These are phyloP conservation scores for Diospyros kaki DNA, from an alignment of 148 eudicot species.

Conservation along the genomic window DNA sequence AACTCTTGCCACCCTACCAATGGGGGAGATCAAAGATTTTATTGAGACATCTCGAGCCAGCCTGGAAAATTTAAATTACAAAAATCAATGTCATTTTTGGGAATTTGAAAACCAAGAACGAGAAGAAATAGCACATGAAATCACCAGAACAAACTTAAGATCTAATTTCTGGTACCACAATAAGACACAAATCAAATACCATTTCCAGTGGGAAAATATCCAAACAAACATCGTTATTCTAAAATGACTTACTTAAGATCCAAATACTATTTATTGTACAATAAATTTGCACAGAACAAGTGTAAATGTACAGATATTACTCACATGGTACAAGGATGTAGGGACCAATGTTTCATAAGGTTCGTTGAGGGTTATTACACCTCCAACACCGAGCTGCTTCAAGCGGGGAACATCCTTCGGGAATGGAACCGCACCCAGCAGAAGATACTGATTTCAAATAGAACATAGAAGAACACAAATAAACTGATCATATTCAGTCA, in stretches of 20 bases:
- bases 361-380: constrained; percentile 77
- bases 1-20: constrained; percentile 6
- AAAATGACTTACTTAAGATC: not conserved
- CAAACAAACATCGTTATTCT: not conserved
- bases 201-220: not conserved
- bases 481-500: not conserved
- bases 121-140: not conserved
- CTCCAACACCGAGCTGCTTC: constrained; percentile 74
- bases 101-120: not conserved
- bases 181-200: not conserved
- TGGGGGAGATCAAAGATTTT: constrained; percentile 1
- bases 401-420: constrained; percentile 56
- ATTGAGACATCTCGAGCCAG: constrained; percentile 12
- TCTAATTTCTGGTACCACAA: not conserved
- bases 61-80: constrained; percentile 9
- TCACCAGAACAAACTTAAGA: not conserved
- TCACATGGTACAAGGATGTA: constrained; percentile 55
- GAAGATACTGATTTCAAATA: constrained; percentile 41
- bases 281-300: not conserved
- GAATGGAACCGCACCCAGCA: constrained; percentile 78
- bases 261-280: not conserved
- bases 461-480: not conserved
- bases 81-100: not conserved
- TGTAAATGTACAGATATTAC: constrained; percentile 15
- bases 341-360: constrained; percentile 80